Evolutionary conservation across 345 rosid species (phyloP).

Genomic region (Brassica rapa): DNA sequence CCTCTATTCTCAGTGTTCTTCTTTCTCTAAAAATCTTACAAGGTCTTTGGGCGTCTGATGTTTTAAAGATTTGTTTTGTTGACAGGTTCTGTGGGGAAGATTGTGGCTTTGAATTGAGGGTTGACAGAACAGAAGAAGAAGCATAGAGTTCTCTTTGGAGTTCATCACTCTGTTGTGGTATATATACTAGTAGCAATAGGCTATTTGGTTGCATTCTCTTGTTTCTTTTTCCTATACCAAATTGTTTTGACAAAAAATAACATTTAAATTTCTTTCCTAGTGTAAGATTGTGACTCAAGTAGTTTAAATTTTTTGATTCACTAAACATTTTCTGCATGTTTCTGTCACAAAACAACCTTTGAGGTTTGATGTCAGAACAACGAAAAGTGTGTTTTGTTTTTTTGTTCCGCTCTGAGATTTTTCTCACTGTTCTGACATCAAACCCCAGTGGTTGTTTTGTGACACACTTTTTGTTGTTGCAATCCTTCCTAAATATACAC

Average conservation of each 20-base stretch:
- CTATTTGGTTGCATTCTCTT: conserved; percentile 30
- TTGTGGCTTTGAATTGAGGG: conserved; percentile 15
- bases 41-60: background rate
- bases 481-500: too few relatives aligned
- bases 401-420: too few relatives aligned
- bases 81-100: conserved; percentile 30
- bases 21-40: background rate
- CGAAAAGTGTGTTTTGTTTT: too few relatives aligned
- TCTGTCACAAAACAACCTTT: too few relatives aligned
- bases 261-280: background rate
- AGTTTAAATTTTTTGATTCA: background rate
- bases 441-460: too few relatives aligned
- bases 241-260: background rate
- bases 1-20: background rate
- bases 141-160: conserved; percentile 21
- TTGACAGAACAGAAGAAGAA: conserved; percentile 24
- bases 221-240: background rate
- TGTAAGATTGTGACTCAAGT: background rate
- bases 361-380: too few relatives aligned
- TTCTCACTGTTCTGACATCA: too few relatives aligned
- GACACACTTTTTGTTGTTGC: too few relatives aligned
- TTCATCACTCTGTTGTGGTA: conserved; percentile 20
- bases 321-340: too few relatives aligned
- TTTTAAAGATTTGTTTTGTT: background rate
- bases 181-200: conserved; percentile 36